Conservation (phyloP, 2,329 filamentous ascomycete genomes). For the Fusarium veterinarium region DNA sequence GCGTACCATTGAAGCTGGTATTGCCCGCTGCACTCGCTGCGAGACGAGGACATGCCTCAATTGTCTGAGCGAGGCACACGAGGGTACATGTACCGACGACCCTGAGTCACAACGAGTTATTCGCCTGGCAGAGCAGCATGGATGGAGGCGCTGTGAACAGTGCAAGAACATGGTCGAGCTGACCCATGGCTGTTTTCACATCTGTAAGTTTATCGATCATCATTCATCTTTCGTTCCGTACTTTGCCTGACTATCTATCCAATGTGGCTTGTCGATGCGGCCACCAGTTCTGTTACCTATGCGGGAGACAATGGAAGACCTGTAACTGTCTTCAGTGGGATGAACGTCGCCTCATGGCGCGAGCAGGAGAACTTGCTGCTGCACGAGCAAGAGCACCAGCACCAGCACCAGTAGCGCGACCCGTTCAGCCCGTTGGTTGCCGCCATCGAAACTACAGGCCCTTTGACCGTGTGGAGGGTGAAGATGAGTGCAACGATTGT, state of each 20-base stretch:
- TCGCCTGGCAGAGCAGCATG: fast-evolving
- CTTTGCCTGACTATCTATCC: neutral
- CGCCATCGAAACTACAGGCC: fast-evolving
- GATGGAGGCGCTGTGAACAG: fast-evolving
- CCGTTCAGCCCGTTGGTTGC: neutral
- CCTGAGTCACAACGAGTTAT: neutral
- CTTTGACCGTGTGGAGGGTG: fast-evolving
- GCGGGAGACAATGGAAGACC: fast-evolving
- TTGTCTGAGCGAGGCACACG: neutral
- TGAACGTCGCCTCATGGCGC: neutral
- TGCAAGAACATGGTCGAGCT: neutral
- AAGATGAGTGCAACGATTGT: neutral
- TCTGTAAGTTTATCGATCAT: neutral
- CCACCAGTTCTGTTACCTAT: neutral
- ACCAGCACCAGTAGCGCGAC: neutral
- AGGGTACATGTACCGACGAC: neutral
- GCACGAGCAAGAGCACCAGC: neutral
- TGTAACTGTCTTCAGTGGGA: neutral
- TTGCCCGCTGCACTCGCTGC: neutral
- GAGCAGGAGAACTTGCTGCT: neutral
- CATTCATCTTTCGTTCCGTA: neutral
- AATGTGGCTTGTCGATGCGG: neutral
- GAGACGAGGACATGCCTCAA: neutral
- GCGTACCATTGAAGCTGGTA: fast-evolving
- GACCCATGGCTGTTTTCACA: fast-evolving